These are phyloP conservation scores for Talaromyces adpressus DNA, from an alignment of 495 filamentous ascomycete genomes.

Conservation along the genomic window DNA sequence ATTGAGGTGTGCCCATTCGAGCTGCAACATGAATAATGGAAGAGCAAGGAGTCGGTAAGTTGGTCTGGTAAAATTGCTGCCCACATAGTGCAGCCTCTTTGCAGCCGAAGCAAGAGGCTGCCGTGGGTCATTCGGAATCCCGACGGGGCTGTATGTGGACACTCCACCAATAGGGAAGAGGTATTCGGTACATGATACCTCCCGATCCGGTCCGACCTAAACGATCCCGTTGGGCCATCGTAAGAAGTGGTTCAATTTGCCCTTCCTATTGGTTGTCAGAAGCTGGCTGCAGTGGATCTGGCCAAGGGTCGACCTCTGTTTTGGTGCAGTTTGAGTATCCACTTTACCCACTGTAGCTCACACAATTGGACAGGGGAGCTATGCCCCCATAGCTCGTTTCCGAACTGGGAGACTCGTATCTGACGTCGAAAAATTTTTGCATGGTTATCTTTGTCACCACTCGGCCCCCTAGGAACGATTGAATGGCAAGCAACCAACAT, in stretches of 20 bases:
- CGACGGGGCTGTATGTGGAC: neutral
- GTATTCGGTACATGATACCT: neutral
- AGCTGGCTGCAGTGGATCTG: neutral
- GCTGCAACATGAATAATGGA: neutral
- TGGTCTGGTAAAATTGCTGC: neutral
- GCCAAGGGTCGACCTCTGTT: slow-evolving; percentile 1
- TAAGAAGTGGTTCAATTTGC: neutral
- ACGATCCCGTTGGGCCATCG: neutral
- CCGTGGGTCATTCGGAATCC: slow-evolving; percentile 6
- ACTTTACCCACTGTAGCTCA: neutral
- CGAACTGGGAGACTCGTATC: neutral
- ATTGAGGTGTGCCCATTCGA: neutral
- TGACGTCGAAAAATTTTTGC: slow-evolving; percentile 1
- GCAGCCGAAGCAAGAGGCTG: neutral
- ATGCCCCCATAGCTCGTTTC: slow-evolving; percentile 1
- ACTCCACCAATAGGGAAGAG: neutral
- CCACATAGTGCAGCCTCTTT: slow-evolving; percentile 5
- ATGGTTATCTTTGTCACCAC: neutral
- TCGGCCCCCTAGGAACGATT: neutral
- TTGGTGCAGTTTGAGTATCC: neutral
- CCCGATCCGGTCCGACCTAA: slow-evolving; percentile 3
- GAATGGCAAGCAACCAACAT: neutral
- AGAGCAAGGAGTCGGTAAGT: neutral
- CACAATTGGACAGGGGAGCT: neutral
- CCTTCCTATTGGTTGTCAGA: neutral